phyloP scores from a whole-genome alignment of 2,329 filamentous ascomycete species.

The Venturia aucupariae region DNA sequence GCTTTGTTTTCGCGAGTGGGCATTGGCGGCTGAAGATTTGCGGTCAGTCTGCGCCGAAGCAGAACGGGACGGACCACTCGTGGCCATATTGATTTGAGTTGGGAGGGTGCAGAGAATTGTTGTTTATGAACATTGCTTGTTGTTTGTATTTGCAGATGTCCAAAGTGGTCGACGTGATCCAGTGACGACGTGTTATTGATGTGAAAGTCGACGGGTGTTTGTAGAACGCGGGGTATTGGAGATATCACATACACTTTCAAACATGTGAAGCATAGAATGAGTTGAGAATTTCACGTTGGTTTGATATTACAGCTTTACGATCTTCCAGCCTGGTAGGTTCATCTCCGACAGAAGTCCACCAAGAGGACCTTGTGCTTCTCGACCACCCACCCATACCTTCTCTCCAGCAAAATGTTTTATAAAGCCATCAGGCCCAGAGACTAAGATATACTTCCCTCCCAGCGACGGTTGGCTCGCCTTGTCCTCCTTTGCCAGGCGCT shows the following conservation, averaged over 20 bases:
- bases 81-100: background rate
- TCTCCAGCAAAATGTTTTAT: slow-evolving; percentile 69
- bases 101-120: background rate
- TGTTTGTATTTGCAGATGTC: background rate
- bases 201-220: background rate
- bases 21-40: background rate
- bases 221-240: background rate
- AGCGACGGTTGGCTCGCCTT: background rate
- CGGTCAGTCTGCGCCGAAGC: slow-evolving; percentile 4
- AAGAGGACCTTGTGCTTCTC: slow-evolving; percentile 65
- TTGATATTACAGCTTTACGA: slow-evolving; percentile 45
- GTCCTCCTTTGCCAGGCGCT: background rate
- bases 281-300: background rate
- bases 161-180: background rate
- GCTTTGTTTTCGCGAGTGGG: background rate
- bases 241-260: background rate
- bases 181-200: background rate
- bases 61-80: background rate
- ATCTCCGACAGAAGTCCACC: slow-evolving; percentile 58
- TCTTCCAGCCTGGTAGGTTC: slow-evolving; percentile 46
- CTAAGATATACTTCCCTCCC: slow-evolving; percentile 60
- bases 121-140: background rate
- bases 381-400: slow-evolving; percentile 65
- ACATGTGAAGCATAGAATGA: background rate
- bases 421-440: slow-evolving; percentile 89